Evolutionary conservation across 2,329 filamentous ascomycete genomes (phyloP).

Genomic region (Fusarium sp.): DNA sequence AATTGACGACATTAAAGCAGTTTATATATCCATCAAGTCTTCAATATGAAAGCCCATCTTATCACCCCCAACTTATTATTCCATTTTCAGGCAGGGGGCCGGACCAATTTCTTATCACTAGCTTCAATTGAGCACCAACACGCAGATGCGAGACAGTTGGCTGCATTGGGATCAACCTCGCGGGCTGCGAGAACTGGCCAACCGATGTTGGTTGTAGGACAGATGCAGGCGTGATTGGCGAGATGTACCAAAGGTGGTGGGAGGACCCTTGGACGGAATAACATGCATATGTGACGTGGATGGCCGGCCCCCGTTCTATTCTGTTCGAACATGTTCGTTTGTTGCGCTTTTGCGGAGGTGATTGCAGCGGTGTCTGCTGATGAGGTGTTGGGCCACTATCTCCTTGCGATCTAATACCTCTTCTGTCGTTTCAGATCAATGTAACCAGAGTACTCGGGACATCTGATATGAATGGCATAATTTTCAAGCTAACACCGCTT

Average conservation of each 20-base stretch:
- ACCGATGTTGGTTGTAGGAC: neutral
- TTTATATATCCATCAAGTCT: slow-evolving; percentile 1
- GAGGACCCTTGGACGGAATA: slow-evolving; percentile 1
- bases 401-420: too few relatives aligned
- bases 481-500: too few relatives aligned
- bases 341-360: neutral
- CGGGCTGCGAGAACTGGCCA: slow-evolving; percentile 16
- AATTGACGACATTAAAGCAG: neutral
- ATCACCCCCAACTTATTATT: neutral
- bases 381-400: neutral
- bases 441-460: too few relatives aligned
- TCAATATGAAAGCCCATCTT: neutral
- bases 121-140: slow-evolving; percentile 3
- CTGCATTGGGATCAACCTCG: slow-evolving; percentile 19
- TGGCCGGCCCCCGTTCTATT: slow-evolving; percentile 15
- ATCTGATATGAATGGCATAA: too few relatives aligned
- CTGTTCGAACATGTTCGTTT: slow-evolving; percentile 20
- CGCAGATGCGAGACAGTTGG: slow-evolving; percentile 5
- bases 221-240: slow-evolving; percentile 35
- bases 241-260: slow-evolving; percentile 15
- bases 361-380: neutral
- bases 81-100: slow-evolving; percentile 5
- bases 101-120: slow-evolving; percentile 5
- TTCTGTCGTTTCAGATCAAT: too few relatives aligned
- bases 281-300: slow-evolving; percentile 14